These are phyloP conservation scores for Apiospora pterosperma DNA, from an alignment of 2,329 filamentous ascomycete species.

Conservation along the genomic window DNA sequence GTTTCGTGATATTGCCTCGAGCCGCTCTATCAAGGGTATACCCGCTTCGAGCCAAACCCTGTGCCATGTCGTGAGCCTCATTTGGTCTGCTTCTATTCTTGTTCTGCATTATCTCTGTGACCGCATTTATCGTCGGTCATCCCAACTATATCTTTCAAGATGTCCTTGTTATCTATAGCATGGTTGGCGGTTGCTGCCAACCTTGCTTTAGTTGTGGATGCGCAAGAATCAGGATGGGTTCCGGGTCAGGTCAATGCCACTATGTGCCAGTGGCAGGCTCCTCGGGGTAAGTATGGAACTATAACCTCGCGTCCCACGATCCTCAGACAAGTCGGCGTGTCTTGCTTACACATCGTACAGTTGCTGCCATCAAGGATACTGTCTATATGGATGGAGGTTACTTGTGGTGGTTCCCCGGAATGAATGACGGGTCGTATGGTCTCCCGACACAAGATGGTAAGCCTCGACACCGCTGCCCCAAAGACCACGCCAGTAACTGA, in stretches of 20 bases:
- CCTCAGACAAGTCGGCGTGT: constrained; percentile 10
- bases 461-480: constrained; percentile 13
- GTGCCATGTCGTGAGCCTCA: constrained; percentile 20
- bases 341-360: constrained; percentile 42
- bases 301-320: background rate
- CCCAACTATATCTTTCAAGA: constrained; percentile 16
- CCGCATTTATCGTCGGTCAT: background rate
- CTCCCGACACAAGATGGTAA: constrained; percentile 37
- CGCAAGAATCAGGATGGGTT: constrained; percentile 45
- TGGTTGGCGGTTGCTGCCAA: constrained; percentile 24
- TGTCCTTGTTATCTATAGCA: constrained; percentile 25
- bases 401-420: constrained; percentile 49
- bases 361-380: constrained; percentile 55
- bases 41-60: constrained; percentile 9
- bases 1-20: constrained; percentile 11
- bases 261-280: constrained; percentile 54
- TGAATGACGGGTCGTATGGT: constrained; percentile 39
- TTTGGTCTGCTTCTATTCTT: constrained; percentile 1
- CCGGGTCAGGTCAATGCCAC: constrained; percentile 50
- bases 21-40: constrained; percentile 2
- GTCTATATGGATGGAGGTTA: constrained; percentile 64
- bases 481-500: constrained; percentile 6
- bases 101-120: background rate
- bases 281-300: constrained; percentile 28
- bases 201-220: constrained; percentile 26